Evolutionary conservation across 2,329 filamentous ascomycete genomes (phyloP), one percentile per base, ranked within the genome.

Genomic region (Ilyonectria sp.): DNA sequence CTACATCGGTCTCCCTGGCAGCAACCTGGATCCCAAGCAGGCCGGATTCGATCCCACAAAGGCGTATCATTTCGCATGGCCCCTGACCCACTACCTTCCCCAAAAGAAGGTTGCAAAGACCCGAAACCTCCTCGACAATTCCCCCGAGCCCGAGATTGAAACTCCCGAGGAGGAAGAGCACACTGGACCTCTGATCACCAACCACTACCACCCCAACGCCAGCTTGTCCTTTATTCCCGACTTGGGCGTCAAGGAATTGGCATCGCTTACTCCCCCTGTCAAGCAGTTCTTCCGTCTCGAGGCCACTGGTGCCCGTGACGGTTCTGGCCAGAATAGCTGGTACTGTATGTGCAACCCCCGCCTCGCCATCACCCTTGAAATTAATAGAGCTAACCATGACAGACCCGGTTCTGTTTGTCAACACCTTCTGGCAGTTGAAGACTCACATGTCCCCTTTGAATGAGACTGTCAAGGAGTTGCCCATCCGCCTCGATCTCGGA

Each of bases 351-450:
- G 40, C 29, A 31, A 10, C 33, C 6, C 31, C 37, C 8, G 19
- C 26, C 35, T 44, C 7, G 7, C 6, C n/a, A 13, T 23, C 15
- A 7, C 29, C 13, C 13, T 10, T n/a, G 15, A 4, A 21, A 31
- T n/a, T 35, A 23, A 47, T 44, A 43, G 44, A 56, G 53, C 74
- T 76, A 56, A 78, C 69, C 29, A 58, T 33, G 33, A 1, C 60
- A 86, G 84, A 90, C 78, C 96, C 96, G 5, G 89, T 98, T 50
- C 83, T 98, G 44, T 99, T 94, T 79, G 86, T 96, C 78, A 99
- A 99, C 83, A 97, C 93, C 4, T 99, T 99, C 82, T 99, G 96
- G 96, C 95, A 98, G 82, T 87, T 99, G 71, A 93, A 89, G 78
- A 91, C 88, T 70, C 94, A 98, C 75, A 98, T 98, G 95, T 94